A percentile compares a stretch with the other conserved stretches of the same genome.
These are phyloP conservation scores for Sordariomycetes sp. DNA, from an alignment of 2,329 filamentous ascomycete genomes.

Conservation along the genomic window DNA sequence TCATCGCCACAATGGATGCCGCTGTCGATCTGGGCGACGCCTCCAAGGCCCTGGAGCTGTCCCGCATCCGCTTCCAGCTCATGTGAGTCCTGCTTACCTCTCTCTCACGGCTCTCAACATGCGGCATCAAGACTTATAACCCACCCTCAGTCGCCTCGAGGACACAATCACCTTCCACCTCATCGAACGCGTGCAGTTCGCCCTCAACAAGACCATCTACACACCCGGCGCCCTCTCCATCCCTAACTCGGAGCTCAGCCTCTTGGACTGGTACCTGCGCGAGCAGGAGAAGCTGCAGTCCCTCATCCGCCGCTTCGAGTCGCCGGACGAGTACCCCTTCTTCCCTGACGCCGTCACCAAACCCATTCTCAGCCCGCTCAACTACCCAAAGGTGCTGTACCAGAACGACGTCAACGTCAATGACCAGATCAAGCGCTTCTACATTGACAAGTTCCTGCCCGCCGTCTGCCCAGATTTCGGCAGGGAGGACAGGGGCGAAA, in stretches of 20 bases:
- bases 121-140: slow-evolving; percentile 6
- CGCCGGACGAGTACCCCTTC: slow-evolving; percentile 95
- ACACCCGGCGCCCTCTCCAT: slow-evolving; percentile 69
- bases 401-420: slow-evolving; percentile 88
- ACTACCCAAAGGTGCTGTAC: slow-evolving; percentile 84
- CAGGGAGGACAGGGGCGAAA: slow-evolving; percentile 72
- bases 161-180: slow-evolving; percentile 97
- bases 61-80: slow-evolving; percentile 86
- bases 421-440: slow-evolving; percentile 73
- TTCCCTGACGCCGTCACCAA: slow-evolving; percentile 73
- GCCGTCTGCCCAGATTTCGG: slow-evolving; percentile 70
- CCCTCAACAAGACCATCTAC: slow-evolving; percentile 83
- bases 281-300: slow-evolving; percentile 91
- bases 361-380: slow-evolving; percentile 77
- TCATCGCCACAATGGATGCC: slow-evolving; percentile 61
- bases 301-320: slow-evolving; percentile 86
- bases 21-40: slow-evolving; percentile 82
- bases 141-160: slow-evolving; percentile 68
- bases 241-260: slow-evolving; percentile 62
- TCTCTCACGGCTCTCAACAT: not conserved
- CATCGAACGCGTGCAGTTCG: slow-evolving; percentile 97
- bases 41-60: slow-evolving; percentile 76
- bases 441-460: slow-evolving; percentile 76
- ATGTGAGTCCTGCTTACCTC: slow-evolving; percentile 53
- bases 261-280: slow-evolving; percentile 88